Evolutionary conservation across 768 basidiomycete species (phyloP).

Genomic region (Leccinum boreale): DNA sequence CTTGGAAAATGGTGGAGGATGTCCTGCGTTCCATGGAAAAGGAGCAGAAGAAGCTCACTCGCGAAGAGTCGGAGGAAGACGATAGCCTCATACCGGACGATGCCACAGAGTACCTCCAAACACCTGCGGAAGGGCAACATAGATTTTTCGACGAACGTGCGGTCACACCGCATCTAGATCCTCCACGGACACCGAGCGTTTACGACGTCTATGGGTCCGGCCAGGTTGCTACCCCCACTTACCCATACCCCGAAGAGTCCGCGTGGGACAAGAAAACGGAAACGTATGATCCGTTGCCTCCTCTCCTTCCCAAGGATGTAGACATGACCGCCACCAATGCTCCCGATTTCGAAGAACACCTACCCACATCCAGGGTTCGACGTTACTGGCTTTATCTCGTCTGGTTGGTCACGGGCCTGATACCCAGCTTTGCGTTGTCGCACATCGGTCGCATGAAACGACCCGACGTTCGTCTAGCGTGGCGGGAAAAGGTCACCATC

Average conservation of each 20-base stretch:
- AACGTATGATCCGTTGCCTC: constrained; percentile 28
- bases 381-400: constrained; percentile 60
- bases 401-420: constrained; percentile 51
- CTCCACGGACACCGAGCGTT: constrained; percentile 28
- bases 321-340: constrained; percentile 41
- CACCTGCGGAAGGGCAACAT: constrained; percentile 27
- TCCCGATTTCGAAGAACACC: constrained; percentile 47
- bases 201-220: constrained; percentile 24
- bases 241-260: constrained; percentile 33
- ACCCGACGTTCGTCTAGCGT: constrained; percentile 62
- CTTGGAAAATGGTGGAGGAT: constrained; percentile 64
- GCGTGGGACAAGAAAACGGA: constrained; percentile 45
- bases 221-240: constrained; percentile 22
- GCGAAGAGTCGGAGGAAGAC: constrained; percentile 43
- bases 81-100: constrained; percentile 43
- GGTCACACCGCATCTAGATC: constrained; percentile 28
- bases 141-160: constrained; percentile 32
- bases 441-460: constrained; percentile 63
- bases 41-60: constrained; percentile 40
- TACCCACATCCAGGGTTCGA: constrained; percentile 53
- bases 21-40: constrained; percentile 49
- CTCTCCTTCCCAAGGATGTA: constrained; percentile 35
- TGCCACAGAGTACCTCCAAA: constrained; percentile 39
- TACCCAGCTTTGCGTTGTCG: constrained; percentile 49
- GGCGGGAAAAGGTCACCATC: constrained; percentile 69